Evolutionary conservation across 1,284 basidiomycete genomes (phyloP).

Genomic region (Cutaneotrichosporon cavernicola): DNA sequence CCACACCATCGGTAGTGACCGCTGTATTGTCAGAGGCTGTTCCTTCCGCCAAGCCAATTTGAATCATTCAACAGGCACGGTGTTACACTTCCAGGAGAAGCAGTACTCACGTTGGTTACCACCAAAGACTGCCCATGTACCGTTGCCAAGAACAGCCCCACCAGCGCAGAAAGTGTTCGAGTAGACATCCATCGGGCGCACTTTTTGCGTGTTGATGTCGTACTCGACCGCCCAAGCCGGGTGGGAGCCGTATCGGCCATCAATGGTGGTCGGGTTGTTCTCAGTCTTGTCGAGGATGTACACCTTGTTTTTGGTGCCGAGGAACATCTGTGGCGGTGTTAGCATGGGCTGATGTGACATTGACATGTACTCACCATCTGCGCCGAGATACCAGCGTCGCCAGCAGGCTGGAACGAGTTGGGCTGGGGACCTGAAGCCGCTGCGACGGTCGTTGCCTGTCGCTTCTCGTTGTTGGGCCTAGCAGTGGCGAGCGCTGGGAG

Average conservation of each 20-base stretch:
- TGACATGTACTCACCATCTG: constrained; percentile 47
- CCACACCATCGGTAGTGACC: constrained; percentile 46
- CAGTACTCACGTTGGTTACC: constrained; percentile 68
- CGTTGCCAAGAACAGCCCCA: constrained; percentile 57
- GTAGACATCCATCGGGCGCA: constrained; percentile 64
- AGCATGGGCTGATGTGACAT: not conserved
- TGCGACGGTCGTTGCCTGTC: constrained; percentile 6
- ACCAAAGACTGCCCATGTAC: constrained; percentile 57
- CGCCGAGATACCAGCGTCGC: constrained; percentile 49
- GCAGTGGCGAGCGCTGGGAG: constrained; percentile 19
- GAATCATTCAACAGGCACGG: not conserved
- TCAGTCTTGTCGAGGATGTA: constrained; percentile 57
- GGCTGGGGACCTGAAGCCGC: constrained; percentile 18
- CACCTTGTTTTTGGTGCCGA: constrained; percentile 55
- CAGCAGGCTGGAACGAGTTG: constrained; percentile 43
- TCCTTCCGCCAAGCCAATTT: not conserved
- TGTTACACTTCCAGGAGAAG: constrained; percentile 14
- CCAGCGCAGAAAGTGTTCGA: constrained; percentile 76
- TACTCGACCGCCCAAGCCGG: constrained; percentile 56
- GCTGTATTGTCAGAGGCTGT: constrained; percentile 28
- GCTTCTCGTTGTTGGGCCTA: constrained; percentile 2
- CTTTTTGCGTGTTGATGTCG: constrained; percentile 53
- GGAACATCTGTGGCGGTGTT: constrained; percentile 51
- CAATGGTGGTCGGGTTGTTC: constrained; percentile 61
- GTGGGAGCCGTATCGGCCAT: constrained; percentile 48